A percentile compares a stretch with the other conserved stretches of the same genome.
phyloP scores from a whole-genome alignment of 495 filamentous ascomycete genomes.

The Immersiella caudata region DNA sequence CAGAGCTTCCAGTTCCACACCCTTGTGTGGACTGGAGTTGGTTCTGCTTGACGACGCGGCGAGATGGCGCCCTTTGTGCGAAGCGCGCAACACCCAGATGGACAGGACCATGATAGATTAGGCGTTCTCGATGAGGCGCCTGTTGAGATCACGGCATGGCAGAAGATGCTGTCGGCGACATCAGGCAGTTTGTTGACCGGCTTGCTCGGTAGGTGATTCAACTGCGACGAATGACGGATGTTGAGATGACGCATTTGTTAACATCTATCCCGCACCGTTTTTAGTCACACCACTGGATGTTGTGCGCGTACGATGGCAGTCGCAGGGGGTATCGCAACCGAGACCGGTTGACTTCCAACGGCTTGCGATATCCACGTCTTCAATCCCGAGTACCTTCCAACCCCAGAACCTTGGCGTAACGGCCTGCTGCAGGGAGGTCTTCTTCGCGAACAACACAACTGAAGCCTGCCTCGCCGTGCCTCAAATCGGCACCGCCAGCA shows the following conservation, averaged over 20 bases:
- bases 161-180: conserved; percentile 94
- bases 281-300: conserved; percentile 95
- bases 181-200: conserved; percentile 88
- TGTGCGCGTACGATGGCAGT: conserved; percentile 91
- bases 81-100: conserved; percentile 11
- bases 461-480: conserved; percentile 72
- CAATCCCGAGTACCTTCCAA: conserved; percentile 56
- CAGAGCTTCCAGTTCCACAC: conserved; percentile 16
- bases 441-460: conserved; percentile 87
- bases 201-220: conserved; percentile 68
- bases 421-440: conserved; percentile 94
- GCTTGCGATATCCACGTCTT: conserved; percentile 46
- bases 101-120: conserved; percentile 26
- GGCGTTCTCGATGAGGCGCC: conserved; percentile 22
- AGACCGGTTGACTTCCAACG: conserved; percentile 42
- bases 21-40: conserved; percentile 10
- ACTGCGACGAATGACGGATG: not conserved
- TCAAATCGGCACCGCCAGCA: conserved; percentile 30
- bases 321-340: conserved; percentile 57
- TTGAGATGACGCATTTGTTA: conserved; percentile 17
- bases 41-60: not conserved
- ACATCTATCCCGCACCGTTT: conserved; percentile 18
- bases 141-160: conserved; percentile 69
- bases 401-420: conserved; percentile 86
- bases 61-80: conserved; percentile 11